phyloP scores from a whole-genome alignment of 2,329 filamentous ascomycete genomes.

The Coccinonectria pachysandricola region DNA sequence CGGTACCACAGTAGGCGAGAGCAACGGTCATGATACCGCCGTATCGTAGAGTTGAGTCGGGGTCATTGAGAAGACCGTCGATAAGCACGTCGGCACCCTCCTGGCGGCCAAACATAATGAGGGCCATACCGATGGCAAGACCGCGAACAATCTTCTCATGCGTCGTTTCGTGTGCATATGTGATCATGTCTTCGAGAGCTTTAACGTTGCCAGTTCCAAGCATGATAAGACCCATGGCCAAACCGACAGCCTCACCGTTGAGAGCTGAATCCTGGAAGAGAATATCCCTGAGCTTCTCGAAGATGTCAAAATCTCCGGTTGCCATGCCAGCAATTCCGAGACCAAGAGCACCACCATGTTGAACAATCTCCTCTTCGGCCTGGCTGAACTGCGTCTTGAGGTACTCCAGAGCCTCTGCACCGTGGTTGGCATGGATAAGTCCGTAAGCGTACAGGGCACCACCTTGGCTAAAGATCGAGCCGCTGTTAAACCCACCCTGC shows the following conservation, averaged over 20 bases:
- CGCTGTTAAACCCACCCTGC: constrained; percentile 59
- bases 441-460: constrained; percentile 93
- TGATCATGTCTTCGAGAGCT: constrained; percentile 91
- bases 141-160: constrained; percentile 98
- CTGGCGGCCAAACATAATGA: constrained; percentile 96
- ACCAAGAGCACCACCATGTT: constrained; percentile 90
- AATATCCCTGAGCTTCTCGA: constrained; percentile 80
- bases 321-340: constrained; percentile 97
- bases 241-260: constrained; percentile 90
- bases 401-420: constrained; percentile 77
- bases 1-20: constrained; percentile 90
- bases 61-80: constrained; percentile 83
- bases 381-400: constrained; percentile 64
- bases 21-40: constrained; percentile 99
- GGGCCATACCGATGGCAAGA: constrained; percentile 88
- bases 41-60: constrained; percentile 87
- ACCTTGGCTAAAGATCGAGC: constrained; percentile 91
- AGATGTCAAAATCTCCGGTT: constrained; percentile 80
- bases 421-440: constrained; percentile 94
- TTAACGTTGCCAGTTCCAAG: constrained; percentile 92
- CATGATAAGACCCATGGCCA: constrained; percentile 97
- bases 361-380: constrained; percentile 83
- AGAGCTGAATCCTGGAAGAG: constrained; percentile 90
- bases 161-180: constrained; percentile 93
- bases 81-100: constrained; percentile 92